Evolutionary conservation across 306 rosid species (phyloP), one percentile per base, ranked within the genome.

Genomic region (Begonia loranthoides): DNA sequence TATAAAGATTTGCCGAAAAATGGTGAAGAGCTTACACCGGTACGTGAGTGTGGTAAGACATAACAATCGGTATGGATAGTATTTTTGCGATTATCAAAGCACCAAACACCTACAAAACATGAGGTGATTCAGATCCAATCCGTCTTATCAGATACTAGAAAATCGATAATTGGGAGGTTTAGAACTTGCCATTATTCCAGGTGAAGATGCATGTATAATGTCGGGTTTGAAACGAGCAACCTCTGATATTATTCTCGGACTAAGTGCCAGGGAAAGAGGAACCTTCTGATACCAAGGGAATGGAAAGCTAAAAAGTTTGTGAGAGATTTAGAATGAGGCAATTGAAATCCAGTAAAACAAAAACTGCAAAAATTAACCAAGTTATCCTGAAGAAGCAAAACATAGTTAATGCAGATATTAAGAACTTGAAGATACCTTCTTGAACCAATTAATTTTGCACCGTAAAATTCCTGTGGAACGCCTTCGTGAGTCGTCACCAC

Each of bases 401-500:
- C 1, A 28, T 5, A 7, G 0, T 28, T 19, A 28, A 28, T 28
- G 36, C 36, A 28, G 36, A 28, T 7, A 28, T 28, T 4, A 28
- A 28, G 9, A 3, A 43, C 13, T 43, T 43, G 41, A 45, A 44
- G 49, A 9, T 48, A 86, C 99, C 99, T 92, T 19, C 85, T 61
- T 6, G 99, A 92, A 71, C 96, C 99, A 63, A 92, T 78, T 61
- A 76, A 60, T 64, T 78, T 81, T 41, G 99, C 99, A 48, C 99
- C 96, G 55, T 92, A 67, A 75, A 92, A 92, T 67, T 92, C 99
- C 17, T 69, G 41, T 0, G 99, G 99, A 5, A 86, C 93, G 50
- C 99, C 99, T 83, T 83, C 94, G 55, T 86, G 99, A 15, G 96
- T 92, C 41, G 99, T 92, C 72, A 92, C 94, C 52, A 92, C 96